Evolutionary conservation across 2,329 filamentous ascomycete genomes (phyloP).

Genomic region (Aureobasidium namibiae): DNA sequence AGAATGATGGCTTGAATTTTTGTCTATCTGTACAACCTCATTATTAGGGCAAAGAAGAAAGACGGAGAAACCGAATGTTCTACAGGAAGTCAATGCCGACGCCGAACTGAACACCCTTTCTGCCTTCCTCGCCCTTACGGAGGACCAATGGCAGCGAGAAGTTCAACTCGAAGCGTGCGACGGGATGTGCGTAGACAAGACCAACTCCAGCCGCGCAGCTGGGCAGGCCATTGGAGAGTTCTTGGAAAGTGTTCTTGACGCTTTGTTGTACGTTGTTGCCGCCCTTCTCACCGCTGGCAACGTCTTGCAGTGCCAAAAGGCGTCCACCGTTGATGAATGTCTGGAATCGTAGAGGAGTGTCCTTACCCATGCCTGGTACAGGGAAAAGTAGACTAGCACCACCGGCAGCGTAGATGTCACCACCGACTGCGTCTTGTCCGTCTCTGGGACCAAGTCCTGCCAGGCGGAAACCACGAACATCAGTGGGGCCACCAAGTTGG

Average conservation of each 20-base stretch:
- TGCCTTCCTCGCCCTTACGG: conserved; percentile 72
- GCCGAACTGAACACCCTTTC: conserved; percentile 91
- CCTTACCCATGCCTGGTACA: conserved; percentile 69
- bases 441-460: conserved; percentile 85
- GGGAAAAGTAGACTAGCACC: conserved; percentile 81
- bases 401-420: conserved; percentile 84
- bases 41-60: background rate
- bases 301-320: conserved; percentile 63
- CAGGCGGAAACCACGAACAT: conserved; percentile 87
- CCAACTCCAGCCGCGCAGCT: conserved; percentile 83
- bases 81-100: conserved; percentile 94
- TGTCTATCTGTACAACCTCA: conserved; percentile 11
- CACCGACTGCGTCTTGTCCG: conserved; percentile 75
- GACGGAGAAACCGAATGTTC: conserved; percentile 3
- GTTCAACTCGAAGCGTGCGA: conserved; percentile 91
- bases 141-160: conserved; percentile 81
- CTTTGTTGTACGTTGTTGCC: conserved; percentile 46
- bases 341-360: conserved; percentile 79
- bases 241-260: conserved; percentile 55
- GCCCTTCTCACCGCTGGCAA: conserved; percentile 28
- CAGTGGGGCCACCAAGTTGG: conserved; percentile 85
- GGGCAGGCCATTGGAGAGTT: conserved; percentile 67
- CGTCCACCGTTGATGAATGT: conserved; percentile 86
- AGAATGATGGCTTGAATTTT: background rate
- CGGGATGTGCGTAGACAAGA: conserved; percentile 88